These are phyloP conservation scores for Phoma sp. DNA, from an alignment of 2,329 filamentous ascomycete species.

Conservation along the genomic window DNA sequence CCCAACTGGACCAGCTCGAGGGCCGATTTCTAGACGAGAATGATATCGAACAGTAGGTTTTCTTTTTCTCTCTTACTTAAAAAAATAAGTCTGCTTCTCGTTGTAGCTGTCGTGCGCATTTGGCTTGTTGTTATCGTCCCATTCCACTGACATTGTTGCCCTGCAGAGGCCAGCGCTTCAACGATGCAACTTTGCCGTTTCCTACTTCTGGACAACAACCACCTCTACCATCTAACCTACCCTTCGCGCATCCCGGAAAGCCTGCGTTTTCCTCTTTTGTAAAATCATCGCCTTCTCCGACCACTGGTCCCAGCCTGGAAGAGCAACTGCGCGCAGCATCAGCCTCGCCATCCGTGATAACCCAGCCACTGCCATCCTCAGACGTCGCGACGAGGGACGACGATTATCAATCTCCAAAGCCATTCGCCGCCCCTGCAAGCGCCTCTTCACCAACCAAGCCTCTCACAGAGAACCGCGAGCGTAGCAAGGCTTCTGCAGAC, in stretches of 20 bases:
- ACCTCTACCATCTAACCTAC: constrained; percentile 32
- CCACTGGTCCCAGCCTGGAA: constrained; percentile 33
- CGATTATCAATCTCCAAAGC: constrained; percentile 13
- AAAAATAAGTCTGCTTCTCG: neutral
- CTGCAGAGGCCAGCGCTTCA: constrained; percentile 62
- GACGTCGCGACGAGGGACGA: constrained; percentile 26
- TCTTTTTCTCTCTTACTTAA: neutral
- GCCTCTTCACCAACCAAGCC: constrained; percentile 13
- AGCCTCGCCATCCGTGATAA: constrained; percentile 40
- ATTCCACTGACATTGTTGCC: constrained; percentile 38
- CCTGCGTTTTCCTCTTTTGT: constrained; percentile 15
- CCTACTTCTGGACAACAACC: constrained; percentile 34
- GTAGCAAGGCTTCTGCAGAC: constrained; percentile 18
- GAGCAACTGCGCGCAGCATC: constrained; percentile 45
- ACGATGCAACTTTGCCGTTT: constrained; percentile 60
- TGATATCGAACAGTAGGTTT: constrained; percentile 62
- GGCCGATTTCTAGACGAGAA: constrained; percentile 63
- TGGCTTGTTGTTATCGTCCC: constrained; percentile 27
- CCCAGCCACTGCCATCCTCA: constrained; percentile 29
- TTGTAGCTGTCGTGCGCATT: neutral
- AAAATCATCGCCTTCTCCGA: constrained; percentile 33
- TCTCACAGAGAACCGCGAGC: constrained; percentile 23
- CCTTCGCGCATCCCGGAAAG: constrained; percentile 31
- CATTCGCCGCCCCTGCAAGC: constrained; percentile 18
- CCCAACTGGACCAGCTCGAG: constrained; percentile 59